Evolutionary conservation across 2,329 filamentous ascomycete species (phyloP), one percentile per base, ranked within the genome.

Genomic region (Gaeumannomyces tritici): DNA sequence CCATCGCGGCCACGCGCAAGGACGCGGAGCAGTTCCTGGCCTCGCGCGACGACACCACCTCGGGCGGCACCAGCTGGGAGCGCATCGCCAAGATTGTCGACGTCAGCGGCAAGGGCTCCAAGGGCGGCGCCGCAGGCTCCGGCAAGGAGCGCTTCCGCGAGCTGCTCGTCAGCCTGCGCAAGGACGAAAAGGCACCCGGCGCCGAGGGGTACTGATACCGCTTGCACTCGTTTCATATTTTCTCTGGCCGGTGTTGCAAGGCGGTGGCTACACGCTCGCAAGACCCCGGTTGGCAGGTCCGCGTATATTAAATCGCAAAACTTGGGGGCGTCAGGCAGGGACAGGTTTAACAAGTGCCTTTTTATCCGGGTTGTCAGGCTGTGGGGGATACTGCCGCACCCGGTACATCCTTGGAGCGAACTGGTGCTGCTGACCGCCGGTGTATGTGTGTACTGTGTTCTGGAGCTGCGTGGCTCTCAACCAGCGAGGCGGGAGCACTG

Each of bases 81-180:
- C 89, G 95, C 68, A 98, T 99, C 72, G 89, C 93, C 28, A 99
- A 98, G 80, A 77, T 99, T 69, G 93, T 98, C n/a, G 95, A 99
- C 76, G 77, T 99, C 67, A 97, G 91, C 71, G 95, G 95, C 65
- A 99, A 98, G 79, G 92, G 93, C 18, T 79, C 85, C 64, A 90
- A 88, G 76, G 93, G 93, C 63, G 93, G 93, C 71, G 92, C 90
- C 56, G 87, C 87, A 65, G 93, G 93, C 57, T 96, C 90, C 65
- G 93, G 93, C 70, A 99, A 99, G 83, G 91, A 96, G 75, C 90
- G 92, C 67, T 98, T 99, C 83, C 88, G 95, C 68, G 93, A 98
- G 77, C 72, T 98, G 72, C 79, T 99, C 70, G 77, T 93, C 69
- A 93, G 87, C 74, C 78, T 99, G 76, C 88, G 88, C 78, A 97